Base-by-base conservation (phyloP, 2,329 filamentous ascomycete genomes). In the Sporothrix phasma region DNA sequence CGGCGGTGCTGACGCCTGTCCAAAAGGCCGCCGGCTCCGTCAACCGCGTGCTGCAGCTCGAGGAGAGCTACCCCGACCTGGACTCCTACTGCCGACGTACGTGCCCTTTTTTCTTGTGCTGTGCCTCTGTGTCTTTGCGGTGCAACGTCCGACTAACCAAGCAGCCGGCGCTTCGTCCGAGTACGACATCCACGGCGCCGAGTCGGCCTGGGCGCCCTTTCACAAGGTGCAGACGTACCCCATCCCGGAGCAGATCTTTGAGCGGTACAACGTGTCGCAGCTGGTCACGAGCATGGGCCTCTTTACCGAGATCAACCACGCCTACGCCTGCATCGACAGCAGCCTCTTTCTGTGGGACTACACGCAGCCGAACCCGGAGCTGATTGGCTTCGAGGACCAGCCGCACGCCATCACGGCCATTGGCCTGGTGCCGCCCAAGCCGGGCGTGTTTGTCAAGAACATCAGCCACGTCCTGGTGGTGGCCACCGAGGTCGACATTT, bases 331-430 rank as follows among this genome's bases (percentile, higher is more conserved):
- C 26, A 94, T 99, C 73, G 94, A 99, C 77, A 97, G 96, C 77
- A 90, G 90, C 67, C 81, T 99, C 51, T 99, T 97, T 73, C 81
- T 99, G 17, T 99, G 95, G 95, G 93, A 99, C 76, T 99, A 97
- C 74, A 96, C 92, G 6, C 84, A 91, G 73, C 86, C 90, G n/a
- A 90, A 93, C 69, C 91, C 93, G 5, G 90, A 96, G 73, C 81
- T 97, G 47, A 88, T 96, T 68, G 93, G 93, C 19, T 97, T 90
- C 71, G 93, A 97, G 73, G 92, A 96, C 69, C 89, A 93, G 74
- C 81, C 86, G 6, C 87, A 95, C 73, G 90, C 86, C 68, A 97
- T 99, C 70, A 92, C 91, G 47, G 86, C 90, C n/a, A 89, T 99
- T 49, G 92, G 90, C 69, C 83, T 99, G 54, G 88, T 95, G 13